Evolutionary conservation across 768 basidiomycete species (phyloP).

Genomic region (Daedaleopsis sinensis): DNA sequence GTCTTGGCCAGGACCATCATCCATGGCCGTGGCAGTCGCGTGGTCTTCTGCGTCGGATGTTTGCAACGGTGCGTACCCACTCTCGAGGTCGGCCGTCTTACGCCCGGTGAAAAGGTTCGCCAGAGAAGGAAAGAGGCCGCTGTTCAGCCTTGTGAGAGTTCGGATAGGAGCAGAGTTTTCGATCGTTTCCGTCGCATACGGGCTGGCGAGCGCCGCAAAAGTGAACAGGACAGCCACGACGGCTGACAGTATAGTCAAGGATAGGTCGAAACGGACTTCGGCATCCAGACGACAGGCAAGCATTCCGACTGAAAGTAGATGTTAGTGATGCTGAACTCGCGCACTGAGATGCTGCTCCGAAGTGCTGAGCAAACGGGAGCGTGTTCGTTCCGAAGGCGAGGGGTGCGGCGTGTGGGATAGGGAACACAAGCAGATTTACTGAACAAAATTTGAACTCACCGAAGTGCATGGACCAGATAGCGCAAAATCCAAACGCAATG

Average conservation of each 20-base stretch:
- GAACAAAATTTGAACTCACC: constrained; percentile 17
- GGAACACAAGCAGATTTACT: not conserved
- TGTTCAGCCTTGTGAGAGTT: constrained; percentile 2
- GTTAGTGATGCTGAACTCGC: not conserved
- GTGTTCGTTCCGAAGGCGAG: not conserved
- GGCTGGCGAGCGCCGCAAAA: constrained; percentile 29
- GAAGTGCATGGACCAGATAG: constrained; percentile 36
- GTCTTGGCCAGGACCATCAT: not conserved
- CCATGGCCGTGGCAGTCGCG: not conserved
- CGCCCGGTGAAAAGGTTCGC: constrained; percentile 4
- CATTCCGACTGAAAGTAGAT: constrained; percentile 28
- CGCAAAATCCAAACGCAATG: constrained; percentile 32
- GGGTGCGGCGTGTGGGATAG: not conserved
- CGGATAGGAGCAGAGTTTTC: constrained; percentile 16
- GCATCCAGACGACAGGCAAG: constrained; percentile 32
- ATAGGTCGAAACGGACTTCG: constrained; percentile 24
- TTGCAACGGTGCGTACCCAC: constrained; percentile 19
- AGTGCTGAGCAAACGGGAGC: too few species aligned
- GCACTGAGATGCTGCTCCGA: not conserved
- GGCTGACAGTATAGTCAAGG: constrained; percentile 29
- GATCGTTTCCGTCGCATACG: constrained; percentile 24
- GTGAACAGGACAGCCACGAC: constrained; percentile 32
- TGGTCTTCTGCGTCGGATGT: constrained; percentile 14
- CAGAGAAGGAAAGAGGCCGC: constrained; percentile 9
- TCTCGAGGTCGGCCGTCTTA: constrained; percentile 20